Evolutionary conservation across 2,329 filamentous ascomycete genomes (phyloP).

Genomic region (Westerdykella sp.): DNA sequence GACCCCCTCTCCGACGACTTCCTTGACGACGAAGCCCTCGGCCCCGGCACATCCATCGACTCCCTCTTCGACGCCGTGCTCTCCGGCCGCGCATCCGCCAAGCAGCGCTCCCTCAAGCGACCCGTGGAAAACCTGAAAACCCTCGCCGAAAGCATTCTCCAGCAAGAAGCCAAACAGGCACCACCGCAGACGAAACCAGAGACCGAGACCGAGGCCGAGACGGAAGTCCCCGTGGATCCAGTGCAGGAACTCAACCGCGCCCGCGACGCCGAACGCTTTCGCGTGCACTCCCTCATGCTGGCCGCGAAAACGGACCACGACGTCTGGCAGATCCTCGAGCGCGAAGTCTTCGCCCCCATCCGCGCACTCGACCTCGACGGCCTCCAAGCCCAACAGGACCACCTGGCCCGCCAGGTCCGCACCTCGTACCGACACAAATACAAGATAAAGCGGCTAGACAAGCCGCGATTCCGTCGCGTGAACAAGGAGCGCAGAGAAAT

Average conservation of each 20-base stretch:
- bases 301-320: constrained; percentile 55
- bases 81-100: constrained; percentile 6
- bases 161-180: constrained; percentile 4
- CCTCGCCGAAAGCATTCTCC: constrained; percentile 13
- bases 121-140: constrained; percentile 7
- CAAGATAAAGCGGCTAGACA: neutral
- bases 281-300: constrained; percentile 52
- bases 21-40: constrained; percentile 12
- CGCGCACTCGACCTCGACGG: constrained; percentile 49
- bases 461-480: neutral
- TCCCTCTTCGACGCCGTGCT: constrained; percentile 28
- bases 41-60: constrained; percentile 14
- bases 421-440: neutral
- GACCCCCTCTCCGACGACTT: constrained; percentile 6
- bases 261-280: constrained; percentile 39
- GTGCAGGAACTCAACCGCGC: constrained; percentile 8
- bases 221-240: neutral
- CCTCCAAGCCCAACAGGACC: neutral
- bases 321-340: constrained; percentile 61
- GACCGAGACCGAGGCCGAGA: constrained; percentile 5
- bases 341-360: constrained; percentile 59
- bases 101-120: constrained; percentile 5
- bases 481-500: constrained; percentile 1
- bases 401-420: neutral
- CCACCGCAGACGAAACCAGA: constrained; percentile 3